A percentile compares a stretch with the other conserved stretches of the same genome.
phyloP scores from a whole-genome alignment of 345 rosid species.

The Psidium guajava region DNA sequence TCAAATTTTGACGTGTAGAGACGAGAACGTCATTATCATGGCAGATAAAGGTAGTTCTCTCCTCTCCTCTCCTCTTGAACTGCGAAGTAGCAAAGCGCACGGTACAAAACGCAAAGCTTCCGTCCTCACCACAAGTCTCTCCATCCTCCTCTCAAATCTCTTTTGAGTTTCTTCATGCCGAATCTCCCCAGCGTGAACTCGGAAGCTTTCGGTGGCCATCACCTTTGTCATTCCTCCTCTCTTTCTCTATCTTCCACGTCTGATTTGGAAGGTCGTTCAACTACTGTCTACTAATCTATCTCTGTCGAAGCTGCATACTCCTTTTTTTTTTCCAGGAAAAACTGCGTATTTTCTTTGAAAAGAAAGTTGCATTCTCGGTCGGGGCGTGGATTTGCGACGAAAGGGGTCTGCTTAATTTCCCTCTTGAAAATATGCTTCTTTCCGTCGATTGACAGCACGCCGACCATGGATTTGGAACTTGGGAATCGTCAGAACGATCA shows the following conservation, averaged over 20 bases:
- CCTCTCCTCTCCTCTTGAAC: background rate
- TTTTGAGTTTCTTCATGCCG: background rate
- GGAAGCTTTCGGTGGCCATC: background rate
- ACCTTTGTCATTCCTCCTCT: background rate
- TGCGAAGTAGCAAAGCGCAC: background rate
- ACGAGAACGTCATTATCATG: background rate
- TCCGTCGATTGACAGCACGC: background rate
- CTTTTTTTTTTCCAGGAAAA: background rate
- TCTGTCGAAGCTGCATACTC: background rate
- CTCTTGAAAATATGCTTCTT: background rate
- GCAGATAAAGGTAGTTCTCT: background rate
- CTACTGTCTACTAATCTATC: background rate
- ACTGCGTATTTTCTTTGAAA: background rate
- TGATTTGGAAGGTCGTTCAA: background rate
- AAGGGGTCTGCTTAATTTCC: background rate
- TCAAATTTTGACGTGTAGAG: background rate
- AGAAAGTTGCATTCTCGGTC: background rate
- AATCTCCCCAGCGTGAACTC: background rate
- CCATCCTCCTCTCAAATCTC: background rate
- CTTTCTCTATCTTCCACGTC: background rate
- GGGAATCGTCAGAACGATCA: background rate
- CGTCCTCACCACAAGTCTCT: background rate
- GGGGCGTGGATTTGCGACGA: background rate
- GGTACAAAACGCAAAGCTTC: background rate
- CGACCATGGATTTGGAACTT: constrained; percentile 8